Base-by-base conservation (phyloP, 768 basidiomycete genomes). In the Leccinellum luteum region DNA sequence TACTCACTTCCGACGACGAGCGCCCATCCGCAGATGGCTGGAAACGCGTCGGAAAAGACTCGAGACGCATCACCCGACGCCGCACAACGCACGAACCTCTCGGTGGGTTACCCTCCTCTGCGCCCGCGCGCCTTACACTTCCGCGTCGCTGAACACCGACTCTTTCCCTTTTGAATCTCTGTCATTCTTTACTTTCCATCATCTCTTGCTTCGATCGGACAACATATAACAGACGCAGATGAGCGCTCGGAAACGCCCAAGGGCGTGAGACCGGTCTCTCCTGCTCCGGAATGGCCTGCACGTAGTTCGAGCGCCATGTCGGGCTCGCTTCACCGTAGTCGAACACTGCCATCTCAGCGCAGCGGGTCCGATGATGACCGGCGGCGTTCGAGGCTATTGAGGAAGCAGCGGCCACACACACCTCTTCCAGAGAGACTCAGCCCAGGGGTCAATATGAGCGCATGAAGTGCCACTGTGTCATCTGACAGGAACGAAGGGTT, bases 1-100 rank as follows among this genome's bases (percentile, higher is more conserved):
- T 78, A 1, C 72, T 79, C 31, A 76, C 75, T 58, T 77, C 78
- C 31, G 82, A 80, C 55, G 81, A 84, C 35, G 84, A 82, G 30
- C 72, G 74, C 34, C 75, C 77, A 12, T 64, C 73, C 8, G 68
- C 74, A 3, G 80, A 79, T 5, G 79, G 82, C 14, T 87, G 85
- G 86, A 84, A 78, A 65, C 71, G 81, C 43, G 79, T 81, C 32
- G 71, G 70, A 41, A 68, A 68, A 51, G 69, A 78, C 57, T 71
- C 67, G 48, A 69, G 76, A 57, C 77, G 76, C 63, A 73, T 83
- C 67, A 74, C 77, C 56, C 74, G 86, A 54, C 76, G 86, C 53
- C 77, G 84, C 62, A 87, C 85, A 44, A 84, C 84, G 34, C 73
- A 81, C 60, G 82, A 84, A 60, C 66, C 64, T 56, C 64, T 63